Evolutionary conservation across 805 yeast genomes (phyloP).

Genomic region (Candida railenensis): DNA sequence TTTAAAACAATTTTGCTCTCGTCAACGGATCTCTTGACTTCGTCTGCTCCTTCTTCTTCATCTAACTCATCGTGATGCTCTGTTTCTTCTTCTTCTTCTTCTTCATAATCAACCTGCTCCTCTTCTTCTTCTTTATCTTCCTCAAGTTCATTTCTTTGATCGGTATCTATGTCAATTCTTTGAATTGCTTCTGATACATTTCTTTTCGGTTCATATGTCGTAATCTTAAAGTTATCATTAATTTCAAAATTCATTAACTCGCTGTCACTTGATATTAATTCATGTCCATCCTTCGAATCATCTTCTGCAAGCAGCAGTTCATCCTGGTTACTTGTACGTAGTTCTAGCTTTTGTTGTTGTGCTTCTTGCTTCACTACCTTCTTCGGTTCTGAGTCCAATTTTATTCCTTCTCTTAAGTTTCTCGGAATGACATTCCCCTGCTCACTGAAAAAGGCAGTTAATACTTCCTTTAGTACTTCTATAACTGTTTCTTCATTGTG

Average conservation of each 20-base stretch:
- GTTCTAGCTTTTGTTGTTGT: constrained; percentile 2
- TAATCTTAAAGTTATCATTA: not conserved
- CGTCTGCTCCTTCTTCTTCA: constrained; percentile 2
- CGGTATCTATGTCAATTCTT: constrained; percentile 5
- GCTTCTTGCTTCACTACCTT: constrained; percentile 3
- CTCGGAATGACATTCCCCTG: constrained; percentile 38
- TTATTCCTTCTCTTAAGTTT: constrained; percentile 5
- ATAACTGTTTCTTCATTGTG: constrained; percentile 64
- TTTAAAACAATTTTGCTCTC: too few relatives aligned
- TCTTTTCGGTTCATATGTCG: not conserved
- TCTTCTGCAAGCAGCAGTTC: constrained; percentile 6
- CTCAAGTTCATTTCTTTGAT: constrained; percentile 4
- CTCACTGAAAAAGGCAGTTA: constrained; percentile 46
- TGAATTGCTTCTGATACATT: too few relatives aligned
- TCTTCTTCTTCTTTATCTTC: constrained; percentile 5
- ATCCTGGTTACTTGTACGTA: not conserved
- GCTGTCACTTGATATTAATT: not conserved
- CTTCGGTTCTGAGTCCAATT: constrained; percentile 1
- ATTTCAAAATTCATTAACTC: constrained; percentile 4
- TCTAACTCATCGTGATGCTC: constrained; percentile 3
- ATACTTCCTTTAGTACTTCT: constrained; percentile 51
- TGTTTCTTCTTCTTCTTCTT: constrained; percentile 3
- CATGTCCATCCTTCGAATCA: not conserved
- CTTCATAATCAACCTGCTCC: constrained; percentile 3
- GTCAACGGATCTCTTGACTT: constrained; percentile 1